phyloP scores from a whole-genome alignment of 2,329 filamentous ascomycete genomes.

The Pseudogymnoascus sp. region DNA sequence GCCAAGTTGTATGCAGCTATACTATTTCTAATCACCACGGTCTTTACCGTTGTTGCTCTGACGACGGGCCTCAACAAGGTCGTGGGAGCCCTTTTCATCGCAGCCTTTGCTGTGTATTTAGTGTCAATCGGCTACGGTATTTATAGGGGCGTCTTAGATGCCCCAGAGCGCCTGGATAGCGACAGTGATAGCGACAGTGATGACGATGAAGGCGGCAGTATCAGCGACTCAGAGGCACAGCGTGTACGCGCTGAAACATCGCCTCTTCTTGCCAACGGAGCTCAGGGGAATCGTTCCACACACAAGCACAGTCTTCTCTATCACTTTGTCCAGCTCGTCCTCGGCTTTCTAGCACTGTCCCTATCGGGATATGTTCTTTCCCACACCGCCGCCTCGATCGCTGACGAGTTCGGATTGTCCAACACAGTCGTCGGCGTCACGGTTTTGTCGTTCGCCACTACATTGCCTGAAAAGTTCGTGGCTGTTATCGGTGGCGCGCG shows the following conservation, averaged over 20 bases:
- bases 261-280: background rate
- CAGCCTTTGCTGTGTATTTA: conserved; percentile 36
- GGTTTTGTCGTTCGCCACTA: conserved; percentile 42
- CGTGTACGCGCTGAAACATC: conserved; percentile 13
- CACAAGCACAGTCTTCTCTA: conserved; percentile 25
- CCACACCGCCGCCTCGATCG: conserved; percentile 34
- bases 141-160: conserved; percentile 32
- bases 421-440: conserved; percentile 39
- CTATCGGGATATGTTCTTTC: conserved; percentile 41
- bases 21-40: conserved; percentile 34
- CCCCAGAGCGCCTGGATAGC: conserved; percentile 36
- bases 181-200: conserved; percentile 28
- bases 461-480: conserved; percentile 44
- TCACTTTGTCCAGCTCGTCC: conserved; percentile 34
- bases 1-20: conserved; percentile 38
- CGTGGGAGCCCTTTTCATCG: conserved; percentile 33
- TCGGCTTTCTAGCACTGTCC: conserved; percentile 36
- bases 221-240: background rate
- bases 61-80: conserved; percentile 27
- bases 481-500: conserved; percentile 39
- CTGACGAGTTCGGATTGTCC: conserved; percentile 34
- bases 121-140: conserved; percentile 37
- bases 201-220: background rate
- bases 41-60: conserved; percentile 30
- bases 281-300: background rate